Conservation (phyloP, 2,329 filamentous ascomycete genomes). For the Colletotrichum navitas region DNA sequence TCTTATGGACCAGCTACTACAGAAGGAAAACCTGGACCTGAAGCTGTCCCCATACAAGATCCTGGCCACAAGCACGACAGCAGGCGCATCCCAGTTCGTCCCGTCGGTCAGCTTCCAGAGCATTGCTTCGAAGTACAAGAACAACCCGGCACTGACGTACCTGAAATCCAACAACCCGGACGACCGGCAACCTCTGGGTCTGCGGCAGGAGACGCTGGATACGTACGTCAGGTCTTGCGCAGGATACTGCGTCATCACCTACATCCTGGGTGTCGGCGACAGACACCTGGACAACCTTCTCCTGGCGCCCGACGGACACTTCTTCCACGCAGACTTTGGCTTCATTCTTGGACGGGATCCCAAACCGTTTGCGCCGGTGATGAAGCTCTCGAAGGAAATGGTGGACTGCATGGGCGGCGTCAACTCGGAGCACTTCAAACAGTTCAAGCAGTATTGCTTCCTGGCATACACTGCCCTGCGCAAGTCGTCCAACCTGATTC, state of each 20-base stretch:
- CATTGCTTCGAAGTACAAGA: slow-evolving; percentile 85
- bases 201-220: slow-evolving; percentile 93
- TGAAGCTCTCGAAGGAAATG: slow-evolving; percentile 99
- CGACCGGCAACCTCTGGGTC: slow-evolving; percentile 81
- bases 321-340: slow-evolving; percentile 98
- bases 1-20: slow-evolving; percentile 94
- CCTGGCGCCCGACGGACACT: slow-evolving; percentile 88
- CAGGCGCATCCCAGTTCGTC: slow-evolving; percentile 94
- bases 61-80: slow-evolving; percentile 88
- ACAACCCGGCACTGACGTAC: slow-evolving; percentile 81
- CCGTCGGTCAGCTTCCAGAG: slow-evolving; percentile 86
- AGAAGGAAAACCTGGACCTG: slow-evolving; percentile 95
- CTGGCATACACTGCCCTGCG: slow-evolving; percentile 92
- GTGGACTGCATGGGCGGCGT: slow-evolving; percentile 97
- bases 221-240: slow-evolving; percentile 96
- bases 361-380: slow-evolving; percentile 95
- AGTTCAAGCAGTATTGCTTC: slow-evolving; percentile 97
- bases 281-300: slow-evolving; percentile 96
- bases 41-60: slow-evolving; percentile 97
- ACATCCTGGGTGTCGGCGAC: slow-evolving; percentile 95
- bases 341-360: slow-evolving; percentile 98
- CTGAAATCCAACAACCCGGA: slow-evolving; percentile 92
- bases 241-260: slow-evolving; percentile 98
- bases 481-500: slow-evolving; percentile 89
- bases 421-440: slow-evolving; percentile 82